phyloP scores from a whole-genome alignment of 139 green algal species.

The Coelastrella sp. region DNA sequence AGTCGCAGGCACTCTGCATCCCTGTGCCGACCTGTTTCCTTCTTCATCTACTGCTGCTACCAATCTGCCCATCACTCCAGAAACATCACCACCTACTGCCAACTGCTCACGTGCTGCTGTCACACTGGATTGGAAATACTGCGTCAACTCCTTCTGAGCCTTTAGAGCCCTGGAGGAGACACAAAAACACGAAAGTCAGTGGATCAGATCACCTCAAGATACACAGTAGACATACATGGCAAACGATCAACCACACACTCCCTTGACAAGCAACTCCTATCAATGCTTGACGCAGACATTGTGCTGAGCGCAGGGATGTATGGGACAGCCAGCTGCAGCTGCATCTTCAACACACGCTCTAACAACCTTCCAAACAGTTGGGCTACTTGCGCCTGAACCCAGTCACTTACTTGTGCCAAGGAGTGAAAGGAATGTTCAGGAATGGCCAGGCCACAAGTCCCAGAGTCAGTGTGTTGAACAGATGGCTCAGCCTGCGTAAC shows the following conservation, averaged over 20 bases:
- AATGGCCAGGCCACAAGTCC: constrained; percentile 61
- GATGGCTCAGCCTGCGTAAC: background rate
- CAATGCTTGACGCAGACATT: too few relatives aligned
- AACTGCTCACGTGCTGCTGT: background rate
- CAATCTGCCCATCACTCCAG: constrained; percentile 7
- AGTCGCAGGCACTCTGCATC: background rate
- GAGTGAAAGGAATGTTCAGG: constrained; percentile 58
- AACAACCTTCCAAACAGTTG: too few relatives aligned
- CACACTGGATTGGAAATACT: background rate
- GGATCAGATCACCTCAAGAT: background rate
- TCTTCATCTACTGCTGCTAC: constrained; percentile 18
- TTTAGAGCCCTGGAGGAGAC: constrained; percentile 11
- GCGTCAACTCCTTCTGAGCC: background rate
- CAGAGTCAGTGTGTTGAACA: constrained; percentile 57
- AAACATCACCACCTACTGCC: background rate
- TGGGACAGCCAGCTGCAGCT: background rate
- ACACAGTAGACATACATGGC: background rate
- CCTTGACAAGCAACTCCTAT: too few relatives aligned
- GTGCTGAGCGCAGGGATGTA: too few relatives aligned
- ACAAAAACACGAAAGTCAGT: background rate
- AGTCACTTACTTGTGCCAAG: background rate
- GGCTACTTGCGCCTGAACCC: background rate
- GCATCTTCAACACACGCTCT: background rate
- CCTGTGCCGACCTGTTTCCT: constrained; percentile 3
- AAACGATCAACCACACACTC: too few relatives aligned